phyloP scores from a whole-genome alignment of 2,329 filamentous ascomycete species.

The Paracoccidioides lutzii region DNA sequence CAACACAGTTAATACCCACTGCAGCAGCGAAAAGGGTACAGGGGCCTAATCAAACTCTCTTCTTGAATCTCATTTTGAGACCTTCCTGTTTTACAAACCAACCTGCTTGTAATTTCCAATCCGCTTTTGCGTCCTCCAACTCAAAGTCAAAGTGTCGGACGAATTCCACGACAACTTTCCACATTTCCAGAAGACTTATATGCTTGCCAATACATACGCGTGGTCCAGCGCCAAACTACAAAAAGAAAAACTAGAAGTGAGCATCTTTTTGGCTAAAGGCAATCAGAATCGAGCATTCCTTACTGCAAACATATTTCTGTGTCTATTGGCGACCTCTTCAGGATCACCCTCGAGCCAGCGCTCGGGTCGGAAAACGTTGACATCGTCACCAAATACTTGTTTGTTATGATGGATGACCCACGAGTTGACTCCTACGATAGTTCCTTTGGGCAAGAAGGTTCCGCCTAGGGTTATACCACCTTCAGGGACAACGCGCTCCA shows the following conservation, averaged over 20 bases:
- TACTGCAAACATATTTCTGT: slow-evolving; percentile 1
- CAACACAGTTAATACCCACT: neutral
- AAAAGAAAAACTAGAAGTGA: neutral
- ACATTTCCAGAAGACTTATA: slow-evolving; percentile 10
- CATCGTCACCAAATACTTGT: slow-evolving; percentile 20
- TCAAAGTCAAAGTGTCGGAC: neutral
- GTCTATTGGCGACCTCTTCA: slow-evolving; percentile 8
- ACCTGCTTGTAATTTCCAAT: neutral
- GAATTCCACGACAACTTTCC: slow-evolving; percentile 8
- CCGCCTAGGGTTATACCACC: slow-evolving; percentile 7
- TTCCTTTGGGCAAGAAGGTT: slow-evolving; percentile 22
- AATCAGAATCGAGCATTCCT: neutral
- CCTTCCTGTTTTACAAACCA: slow-evolving; percentile 2
- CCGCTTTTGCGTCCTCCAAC: neutral
- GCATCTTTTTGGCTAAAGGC: neutral
- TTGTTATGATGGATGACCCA: slow-evolving; percentile 30
- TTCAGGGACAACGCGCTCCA: slow-evolving; percentile 9
- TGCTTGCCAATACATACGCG: slow-evolving; percentile 10
- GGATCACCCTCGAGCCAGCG: slow-evolving; percentile 24
- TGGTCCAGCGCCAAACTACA: slow-evolving; percentile 1
- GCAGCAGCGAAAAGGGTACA: neutral
- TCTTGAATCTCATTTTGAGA: neutral
- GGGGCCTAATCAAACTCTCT: neutral
- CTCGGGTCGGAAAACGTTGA: slow-evolving; percentile 28
- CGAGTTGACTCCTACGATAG: slow-evolving; percentile 29